Conservation (phyloP, 2,329 filamentous ascomycete genomes). For the Bretziella fagacearum region DNA sequence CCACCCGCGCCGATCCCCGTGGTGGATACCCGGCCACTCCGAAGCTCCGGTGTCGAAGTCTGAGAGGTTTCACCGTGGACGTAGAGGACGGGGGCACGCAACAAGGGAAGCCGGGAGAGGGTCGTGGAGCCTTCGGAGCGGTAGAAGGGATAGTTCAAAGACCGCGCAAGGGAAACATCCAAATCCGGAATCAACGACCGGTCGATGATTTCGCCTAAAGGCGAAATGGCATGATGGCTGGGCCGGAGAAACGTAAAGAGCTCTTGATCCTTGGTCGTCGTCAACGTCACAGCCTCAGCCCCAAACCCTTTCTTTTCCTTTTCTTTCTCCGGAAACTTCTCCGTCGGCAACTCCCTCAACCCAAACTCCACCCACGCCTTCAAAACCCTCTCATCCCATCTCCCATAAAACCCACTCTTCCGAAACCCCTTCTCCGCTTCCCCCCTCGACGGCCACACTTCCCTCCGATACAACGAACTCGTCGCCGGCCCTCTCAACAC, state of each 20-base stretch:
- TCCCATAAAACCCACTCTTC: slow-evolving; percentile 51
- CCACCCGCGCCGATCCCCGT: slow-evolving; percentile 52
- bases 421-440: slow-evolving; percentile 51
- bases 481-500: slow-evolving; percentile 26
- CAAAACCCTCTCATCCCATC: slow-evolving; percentile 65
- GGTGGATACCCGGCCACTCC: slow-evolving; percentile 41
- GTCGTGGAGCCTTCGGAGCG: slow-evolving; percentile 44
- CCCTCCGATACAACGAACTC: slow-evolving; percentile 55
- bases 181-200: slow-evolving; percentile 29
- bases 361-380: slow-evolving; percentile 57
- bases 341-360: slow-evolving; percentile 41
- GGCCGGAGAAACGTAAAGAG: slow-evolving; percentile 57
- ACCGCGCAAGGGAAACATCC: slow-evolving; percentile 21
- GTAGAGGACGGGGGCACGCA: slow-evolving; percentile 52
- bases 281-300: slow-evolving; percentile 55
- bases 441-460: slow-evolving; percentile 62
- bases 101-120: slow-evolving; percentile 36
- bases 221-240: slow-evolving; percentile 30
- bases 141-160: slow-evolving; percentile 38
- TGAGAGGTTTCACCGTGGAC: slow-evolving; percentile 46
- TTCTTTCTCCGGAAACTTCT: slow-evolving; percentile 18
- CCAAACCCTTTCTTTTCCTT: slow-evolving; percentile 17
- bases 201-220: slow-evolving; percentile 25
- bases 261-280: slow-evolving; percentile 76
- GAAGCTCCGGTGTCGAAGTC: slow-evolving; percentile 34